Evolutionary conservation across 176 grass and related monocot species (phyloP).

Genomic region (Rhynchospora pubera): DNA sequence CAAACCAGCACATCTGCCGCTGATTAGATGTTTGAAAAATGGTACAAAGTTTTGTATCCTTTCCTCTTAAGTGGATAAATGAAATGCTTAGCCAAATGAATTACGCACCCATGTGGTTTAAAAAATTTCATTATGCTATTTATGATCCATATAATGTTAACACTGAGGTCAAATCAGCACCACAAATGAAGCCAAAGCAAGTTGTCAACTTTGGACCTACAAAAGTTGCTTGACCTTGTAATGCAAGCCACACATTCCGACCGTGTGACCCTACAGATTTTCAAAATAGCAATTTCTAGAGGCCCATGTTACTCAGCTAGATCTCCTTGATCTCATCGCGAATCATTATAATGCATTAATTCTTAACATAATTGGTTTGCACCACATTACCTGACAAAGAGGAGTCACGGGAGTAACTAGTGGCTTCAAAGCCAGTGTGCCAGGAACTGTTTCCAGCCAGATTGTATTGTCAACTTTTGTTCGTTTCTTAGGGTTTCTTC

Average conservation of each 20-base stretch:
- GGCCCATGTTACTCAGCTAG: slow-evolving; percentile 11
- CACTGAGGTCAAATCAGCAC: neutral
- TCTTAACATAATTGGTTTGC: neutral
- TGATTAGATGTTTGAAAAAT: neutral
- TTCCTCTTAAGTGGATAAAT: neutral
- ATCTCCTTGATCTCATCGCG: slow-evolving; percentile 19
- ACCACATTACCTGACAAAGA: slow-evolving; percentile 18
- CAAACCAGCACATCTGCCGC: neutral
- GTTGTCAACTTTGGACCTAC: slow-evolving; percentile 4
- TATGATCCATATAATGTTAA: neutral
- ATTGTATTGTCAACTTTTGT: slow-evolving; percentile 21
- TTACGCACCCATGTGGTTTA: neutral
- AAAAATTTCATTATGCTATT: neutral
- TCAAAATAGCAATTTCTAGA: slow-evolving; percentile 17
- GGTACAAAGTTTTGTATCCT: neutral
- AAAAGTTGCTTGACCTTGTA: neutral
- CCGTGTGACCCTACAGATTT: slow-evolving; percentile 8
- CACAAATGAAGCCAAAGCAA: slow-evolving; percentile 7
- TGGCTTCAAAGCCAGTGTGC: slow-evolving; percentile 6
- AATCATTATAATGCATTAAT: neutral
- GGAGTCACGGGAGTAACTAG: slow-evolving; percentile 15
- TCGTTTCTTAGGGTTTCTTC: neutral
- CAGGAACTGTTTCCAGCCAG: neutral
- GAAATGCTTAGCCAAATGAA: neutral
- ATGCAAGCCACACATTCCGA: neutral